Evolutionary conservation across 2,329 filamentous ascomycete genomes (phyloP).

Genomic region (Hymenoscyphus repandus): DNA sequence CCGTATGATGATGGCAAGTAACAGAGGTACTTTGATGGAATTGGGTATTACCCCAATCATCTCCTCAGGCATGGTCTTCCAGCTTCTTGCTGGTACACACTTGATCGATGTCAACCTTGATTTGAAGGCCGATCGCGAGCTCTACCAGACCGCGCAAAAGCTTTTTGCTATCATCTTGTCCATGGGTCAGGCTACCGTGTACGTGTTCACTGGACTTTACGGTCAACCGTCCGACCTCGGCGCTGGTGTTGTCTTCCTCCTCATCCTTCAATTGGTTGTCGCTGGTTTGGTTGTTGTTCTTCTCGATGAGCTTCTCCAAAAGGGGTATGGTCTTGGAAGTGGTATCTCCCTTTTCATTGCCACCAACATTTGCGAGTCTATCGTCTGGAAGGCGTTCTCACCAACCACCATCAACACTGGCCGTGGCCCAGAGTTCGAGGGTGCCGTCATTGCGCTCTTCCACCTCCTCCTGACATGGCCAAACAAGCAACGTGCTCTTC

Average conservation of each 20-base stretch:
- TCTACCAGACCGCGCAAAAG: slow-evolving; percentile 99
- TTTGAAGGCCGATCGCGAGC: slow-evolving; percentile 98
- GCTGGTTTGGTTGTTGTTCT: slow-evolving; percentile 98
- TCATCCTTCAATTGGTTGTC: slow-evolving; percentile 96
- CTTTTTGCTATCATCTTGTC: slow-evolving; percentile 96
- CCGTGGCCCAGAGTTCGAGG: slow-evolving; percentile 97
- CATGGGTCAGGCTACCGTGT: slow-evolving; percentile 95
- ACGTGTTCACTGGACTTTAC: slow-evolving; percentile 97
- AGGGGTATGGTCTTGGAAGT: slow-evolving; percentile 96
- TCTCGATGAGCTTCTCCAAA: slow-evolving; percentile 97
- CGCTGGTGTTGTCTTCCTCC: slow-evolving; percentile 94
- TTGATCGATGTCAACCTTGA: slow-evolving; percentile 99
- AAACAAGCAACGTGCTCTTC: slow-evolving; percentile 97
- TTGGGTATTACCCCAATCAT: slow-evolving; percentile 98
- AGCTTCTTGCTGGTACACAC: slow-evolving; percentile 98
- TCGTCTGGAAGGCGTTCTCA: slow-evolving; percentile 99
- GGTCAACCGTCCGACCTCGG: slow-evolving; percentile 94
- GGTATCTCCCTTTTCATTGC: slow-evolving; percentile 99
- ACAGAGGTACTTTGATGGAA: slow-evolving; percentile 93
- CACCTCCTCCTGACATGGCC: slow-evolving; percentile 97
- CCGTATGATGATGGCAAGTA: slow-evolving; percentile 99
- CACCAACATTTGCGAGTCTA: slow-evolving; percentile 99
- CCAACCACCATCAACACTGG: slow-evolving; percentile 99
- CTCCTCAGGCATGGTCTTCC: slow-evolving; percentile 99
- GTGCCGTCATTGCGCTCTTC: slow-evolving; percentile 95